Evolutionary conservation across 2,329 filamentous ascomycete genomes (phyloP), one percentile per base, ranked within the genome.

Genomic region (Penicillium sp.): DNA sequence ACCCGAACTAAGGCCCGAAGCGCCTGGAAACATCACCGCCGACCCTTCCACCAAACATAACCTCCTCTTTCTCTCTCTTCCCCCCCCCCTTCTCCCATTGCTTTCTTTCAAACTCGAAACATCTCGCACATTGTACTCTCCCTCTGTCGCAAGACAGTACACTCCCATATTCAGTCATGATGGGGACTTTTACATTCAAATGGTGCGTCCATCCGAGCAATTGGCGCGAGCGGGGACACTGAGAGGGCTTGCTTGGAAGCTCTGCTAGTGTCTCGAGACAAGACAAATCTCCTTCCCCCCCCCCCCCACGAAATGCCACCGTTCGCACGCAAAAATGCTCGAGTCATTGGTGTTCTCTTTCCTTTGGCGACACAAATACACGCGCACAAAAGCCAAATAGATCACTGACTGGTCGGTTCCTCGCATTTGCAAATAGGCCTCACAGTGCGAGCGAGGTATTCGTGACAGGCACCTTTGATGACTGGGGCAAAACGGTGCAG

Each of bases 381-480:
- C 34, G 37, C 37, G 48, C 37, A 59, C 55, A 59, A 38, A 48
- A 53, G 18, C 18, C 18, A 18, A 18, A 18, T 18, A 3, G 18
- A 18, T 18, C 46, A 55, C 64, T 67, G 54, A 66, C 63, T 48
- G 53, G 49, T 55, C 57, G 54, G 50, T 44, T 52, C 51, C 49
- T 63, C 52, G 52, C 60, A 55, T 64, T 53, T 43, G 50, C 57
- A 53, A 64, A 59, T 72, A 96, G 91, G 91, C 82, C 85, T 66
- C 84, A 93, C 69, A 76, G 83, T 61, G 90, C 87, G 66, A 79
- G 84, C 59, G 86, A 94, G 67, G 91, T 97, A 69, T 91, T 86
- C 71, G 93, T 97, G 61, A 97, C 91, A 36, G 93, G 93, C 67
- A 91, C 88, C 54, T 97, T 97, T 67, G 91, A 97, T 73, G 80